Evolutionary conservation across 305 asterid genomes (phyloP), one percentile per base, ranked within the genome.

Genomic region (Galium porrigens): DNA sequence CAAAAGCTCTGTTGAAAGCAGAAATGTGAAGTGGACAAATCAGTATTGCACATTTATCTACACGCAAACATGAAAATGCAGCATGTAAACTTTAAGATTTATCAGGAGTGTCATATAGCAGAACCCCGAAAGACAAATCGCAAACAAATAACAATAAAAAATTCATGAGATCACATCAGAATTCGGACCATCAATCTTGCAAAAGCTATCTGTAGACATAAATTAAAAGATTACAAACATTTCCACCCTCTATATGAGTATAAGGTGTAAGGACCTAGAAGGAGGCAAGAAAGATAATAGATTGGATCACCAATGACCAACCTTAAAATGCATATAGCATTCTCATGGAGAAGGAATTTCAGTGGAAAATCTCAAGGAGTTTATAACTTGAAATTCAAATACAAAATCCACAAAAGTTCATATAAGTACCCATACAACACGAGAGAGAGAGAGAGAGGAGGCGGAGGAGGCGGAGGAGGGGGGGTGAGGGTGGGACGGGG

Each of bases 1-100:
- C 95, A 79, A 88, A 90, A 70, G 94, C 96, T 75, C 97, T 90
- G 90, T 75, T 42, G 80, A 76, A 70, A 79, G 68, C 66, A 58
- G 66, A 70, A 63, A 63, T n/a, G 63, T 53, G 17, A 29, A 42
- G 51, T 5, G 7, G 18, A 17, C 7, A 17, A 22, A 42, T 5
- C 61, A 29, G 39, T 56, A 56, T 55, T 17, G 39, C 30, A 27
- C 52, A 56, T 18, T 12, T 18, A 44, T 32, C 6, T 33, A 5
- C 10, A 30, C 5, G 7, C 5, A 56, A 70, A 34, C 34, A 54
- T 54, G 56, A 36, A 33, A 44, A 22, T 7, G 57, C 32, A 34
- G 60, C 65, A 57, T 63, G 36, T 36, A 36, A 17, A 51, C 10
- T 14, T 55, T 34, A 4, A 52, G 7, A 37, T 46, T n/a, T 30